Conservation (phyloP, 164 flowering plant species). For the Stephania japonica region DNA sequence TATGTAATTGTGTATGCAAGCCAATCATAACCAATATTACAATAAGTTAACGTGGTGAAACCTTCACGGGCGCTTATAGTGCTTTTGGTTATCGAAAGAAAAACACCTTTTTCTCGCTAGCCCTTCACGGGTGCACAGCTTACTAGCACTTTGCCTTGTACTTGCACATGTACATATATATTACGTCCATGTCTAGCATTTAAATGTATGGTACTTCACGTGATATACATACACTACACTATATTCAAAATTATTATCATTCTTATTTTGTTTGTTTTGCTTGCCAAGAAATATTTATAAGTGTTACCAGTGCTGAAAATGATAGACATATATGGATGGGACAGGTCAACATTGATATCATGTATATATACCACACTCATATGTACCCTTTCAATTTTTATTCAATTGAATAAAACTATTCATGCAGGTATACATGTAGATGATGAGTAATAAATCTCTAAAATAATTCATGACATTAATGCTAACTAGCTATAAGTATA, state of each 20-base stretch:
- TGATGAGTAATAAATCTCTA: neutral
- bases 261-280: neutral
- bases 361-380: neutral
- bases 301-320: neutral
- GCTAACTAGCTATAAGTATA: neutral
- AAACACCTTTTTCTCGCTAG: neutral
- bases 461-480: neutral
- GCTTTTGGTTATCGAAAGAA: neutral
- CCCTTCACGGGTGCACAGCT: constrained; percentile 4
- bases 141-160: constrained; percentile 2
- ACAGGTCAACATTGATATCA: neutral
- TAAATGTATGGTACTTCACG: neutral
- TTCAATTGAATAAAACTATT: no score
- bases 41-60: neutral
- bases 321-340: neutral
- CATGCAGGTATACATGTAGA: no score
- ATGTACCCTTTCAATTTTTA: neutral
- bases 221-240: neutral
- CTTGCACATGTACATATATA: neutral
- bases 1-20: neutral
- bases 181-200: neutral
- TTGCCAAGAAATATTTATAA: no score
- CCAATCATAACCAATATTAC: neutral
- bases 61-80: neutral
- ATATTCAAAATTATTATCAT: neutral